Evolutionary conservation across 805 yeast species (phyloP).

Genomic region (Wickerhamiella lipophila): DNA sequence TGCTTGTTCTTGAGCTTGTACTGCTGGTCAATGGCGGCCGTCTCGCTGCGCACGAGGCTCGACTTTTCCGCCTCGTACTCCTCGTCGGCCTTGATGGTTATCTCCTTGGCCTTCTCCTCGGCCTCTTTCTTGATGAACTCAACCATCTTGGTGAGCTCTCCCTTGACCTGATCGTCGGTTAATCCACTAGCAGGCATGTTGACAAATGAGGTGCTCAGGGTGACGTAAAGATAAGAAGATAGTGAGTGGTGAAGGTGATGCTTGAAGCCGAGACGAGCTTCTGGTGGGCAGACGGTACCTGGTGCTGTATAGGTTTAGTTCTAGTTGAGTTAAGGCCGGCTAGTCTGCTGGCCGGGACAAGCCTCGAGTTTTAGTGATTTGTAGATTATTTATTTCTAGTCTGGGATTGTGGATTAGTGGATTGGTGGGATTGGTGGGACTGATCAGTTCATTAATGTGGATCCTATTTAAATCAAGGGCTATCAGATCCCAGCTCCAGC

Average conservation of each 20-base stretch:
- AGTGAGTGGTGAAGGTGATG: neutral
- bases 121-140: slow-evolving; percentile 98
- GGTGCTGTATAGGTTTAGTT: no score
- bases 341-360: no score
- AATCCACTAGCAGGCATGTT: slow-evolving; percentile 18
- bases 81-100: slow-evolving; percentile 90
- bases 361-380: no score
- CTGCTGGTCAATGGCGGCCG: slow-evolving; percentile 68
- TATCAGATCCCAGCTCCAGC: no score
- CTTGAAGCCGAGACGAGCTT: no score
- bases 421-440: no score
- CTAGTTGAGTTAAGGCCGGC: no score
- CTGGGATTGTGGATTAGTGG: no score
- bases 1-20: slow-evolving; percentile 80
- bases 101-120: slow-evolving; percentile 95
- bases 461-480: no score
- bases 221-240: slow-evolving; percentile 1
- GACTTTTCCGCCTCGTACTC: slow-evolving; percentile 98
- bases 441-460: no score
- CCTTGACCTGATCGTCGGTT: slow-evolving; percentile 58
- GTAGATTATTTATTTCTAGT: no score
- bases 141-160: slow-evolving; percentile 95
- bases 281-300: no score
- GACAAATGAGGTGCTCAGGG: slow-evolving; percentile 8
- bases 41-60: slow-evolving; percentile 83